phyloP scores from a whole-genome alignment of 2,329 filamentous ascomycete genomes.

The Myotisia sp. region DNA sequence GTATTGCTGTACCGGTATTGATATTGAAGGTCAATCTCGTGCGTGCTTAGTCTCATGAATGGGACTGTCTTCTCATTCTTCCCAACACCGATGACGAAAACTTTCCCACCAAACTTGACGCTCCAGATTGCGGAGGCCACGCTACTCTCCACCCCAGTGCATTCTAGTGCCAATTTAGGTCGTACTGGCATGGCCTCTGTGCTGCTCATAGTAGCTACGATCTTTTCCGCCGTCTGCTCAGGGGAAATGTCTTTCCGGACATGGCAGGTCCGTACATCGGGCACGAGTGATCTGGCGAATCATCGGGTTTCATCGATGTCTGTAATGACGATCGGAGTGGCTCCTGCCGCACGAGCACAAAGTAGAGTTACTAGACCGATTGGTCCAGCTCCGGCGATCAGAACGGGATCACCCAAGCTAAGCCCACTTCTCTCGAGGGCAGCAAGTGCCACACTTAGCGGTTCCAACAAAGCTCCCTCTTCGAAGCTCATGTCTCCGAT shows the following conservation, averaged over 20 bases:
- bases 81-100: slow-evolving; percentile 91
- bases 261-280: slow-evolving; percentile 59
- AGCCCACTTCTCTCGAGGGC: slow-evolving; percentile 73
- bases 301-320: slow-evolving; percentile 78
- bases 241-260: slow-evolving; percentile 33
- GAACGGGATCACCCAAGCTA: slow-evolving; percentile 67
- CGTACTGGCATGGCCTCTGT: slow-evolving; percentile 46
- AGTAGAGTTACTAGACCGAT: slow-evolving; percentile 83
- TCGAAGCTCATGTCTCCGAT: slow-evolving; percentile 86
- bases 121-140: slow-evolving; percentile 77
- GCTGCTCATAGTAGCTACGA: slow-evolving; percentile 53
- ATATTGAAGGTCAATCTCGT: slow-evolving; percentile 89
- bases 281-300: slow-evolving; percentile 74
- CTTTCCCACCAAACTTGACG: slow-evolving; percentile 87
- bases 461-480: slow-evolving; percentile 80
- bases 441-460: slow-evolving; percentile 74
- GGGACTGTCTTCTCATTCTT: slow-evolving; percentile 91
- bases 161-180: slow-evolving; percentile 72
- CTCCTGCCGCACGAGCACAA: slow-evolving; percentile 72
- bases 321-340: slow-evolving; percentile 81
- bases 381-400: slow-evolving; percentile 85
- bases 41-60: slow-evolving; percentile 82
- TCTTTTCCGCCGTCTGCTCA: slow-evolving; percentile 56
- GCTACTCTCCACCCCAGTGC: slow-evolving; percentile 85
- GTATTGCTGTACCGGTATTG: slow-evolving; percentile 96